These are phyloP conservation scores for Phytophthora constricta DNA, from an alignment of 352 stramenopile genomes.

Conservation along the genomic window DNA sequence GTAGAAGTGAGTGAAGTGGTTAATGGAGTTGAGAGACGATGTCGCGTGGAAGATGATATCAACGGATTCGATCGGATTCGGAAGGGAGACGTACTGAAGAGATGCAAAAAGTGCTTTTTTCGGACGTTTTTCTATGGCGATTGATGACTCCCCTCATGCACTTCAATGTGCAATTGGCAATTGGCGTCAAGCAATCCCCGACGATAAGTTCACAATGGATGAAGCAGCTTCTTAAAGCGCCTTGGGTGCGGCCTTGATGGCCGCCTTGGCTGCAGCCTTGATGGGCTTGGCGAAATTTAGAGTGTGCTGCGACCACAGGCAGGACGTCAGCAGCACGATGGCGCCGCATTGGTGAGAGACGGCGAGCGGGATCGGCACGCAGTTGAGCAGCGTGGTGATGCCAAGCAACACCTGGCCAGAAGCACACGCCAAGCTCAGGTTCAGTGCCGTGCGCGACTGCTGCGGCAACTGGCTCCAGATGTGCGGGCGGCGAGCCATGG, in stretches of 20 bases:
- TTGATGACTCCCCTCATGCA: no score
- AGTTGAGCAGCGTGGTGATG: slow-evolving; percentile 97
- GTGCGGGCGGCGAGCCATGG: slow-evolving; percentile 67
- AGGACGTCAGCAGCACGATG: slow-evolving; percentile 94
- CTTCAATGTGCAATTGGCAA: no score
- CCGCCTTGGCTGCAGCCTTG: slow-evolving; percentile 46
- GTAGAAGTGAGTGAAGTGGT: no score
- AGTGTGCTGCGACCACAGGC: slow-evolving; percentile 92
- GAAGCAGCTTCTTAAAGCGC: slow-evolving; percentile 22
- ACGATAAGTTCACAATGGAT: no score
- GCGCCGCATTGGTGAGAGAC: slow-evolving; percentile 97
- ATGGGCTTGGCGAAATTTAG: slow-evolving; percentile 85
- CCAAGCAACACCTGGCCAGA: slow-evolving; percentile 93
- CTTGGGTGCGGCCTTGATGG: slow-evolving; percentile 47
- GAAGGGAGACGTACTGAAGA: slow-evolving; percentile 3
- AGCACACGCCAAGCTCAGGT: slow-evolving; percentile 77
- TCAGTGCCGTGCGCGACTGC: slow-evolving; percentile 76
- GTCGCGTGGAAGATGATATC: no score
- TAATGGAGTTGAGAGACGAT: no score
- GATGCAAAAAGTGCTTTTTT: no score
- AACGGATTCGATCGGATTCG: slow-evolving; percentile 10
- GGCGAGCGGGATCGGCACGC: slow-evolving; percentile 96
- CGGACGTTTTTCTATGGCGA: no score
- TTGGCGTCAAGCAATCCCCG: no score
- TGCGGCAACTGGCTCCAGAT: slow-evolving; percentile 89